Evolutionary conservation across 495 filamentous ascomycete species (phyloP).

Genomic region (Venustampulla echinocandica): DNA sequence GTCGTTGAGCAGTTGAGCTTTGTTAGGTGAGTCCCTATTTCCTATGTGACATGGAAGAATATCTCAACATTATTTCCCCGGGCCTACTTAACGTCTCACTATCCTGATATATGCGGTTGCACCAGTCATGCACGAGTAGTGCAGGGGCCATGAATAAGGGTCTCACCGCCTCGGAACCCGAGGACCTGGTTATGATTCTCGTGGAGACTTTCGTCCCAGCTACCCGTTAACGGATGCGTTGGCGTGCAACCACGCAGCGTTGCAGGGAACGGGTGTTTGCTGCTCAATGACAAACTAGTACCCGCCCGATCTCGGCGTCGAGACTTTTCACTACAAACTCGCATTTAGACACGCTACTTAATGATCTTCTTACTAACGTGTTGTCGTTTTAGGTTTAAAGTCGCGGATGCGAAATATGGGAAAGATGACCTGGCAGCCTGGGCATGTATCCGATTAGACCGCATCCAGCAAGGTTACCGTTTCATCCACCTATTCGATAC

Average conservation of each 20-base stretch:
- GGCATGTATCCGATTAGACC: slow-evolving; percentile 79
- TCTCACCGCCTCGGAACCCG: slow-evolving; percentile 9
- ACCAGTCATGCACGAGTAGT: too few relatives aligned
- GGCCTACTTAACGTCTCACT: too few relatives aligned
- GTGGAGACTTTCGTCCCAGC: background rate
- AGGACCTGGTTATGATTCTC: slow-evolving; percentile 3
- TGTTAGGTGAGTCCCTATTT: slow-evolving; percentile 63
- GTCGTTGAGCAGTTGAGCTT: slow-evolving; percentile 75
- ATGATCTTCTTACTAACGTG: too few relatives aligned
- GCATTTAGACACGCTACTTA: background rate
- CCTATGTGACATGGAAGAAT: too few relatives aligned
- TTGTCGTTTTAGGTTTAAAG: slow-evolving; percentile 67
- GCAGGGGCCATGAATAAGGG: background rate
- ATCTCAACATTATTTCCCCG: too few relatives aligned
- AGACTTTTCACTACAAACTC: too few relatives aligned
- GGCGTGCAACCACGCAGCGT: background rate
- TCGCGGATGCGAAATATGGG: slow-evolving; percentile 68
- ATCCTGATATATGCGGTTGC: too few relatives aligned
- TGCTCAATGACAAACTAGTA: background rate
- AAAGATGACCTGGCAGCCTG: slow-evolving; percentile 73
- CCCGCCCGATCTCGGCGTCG: too few relatives aligned
- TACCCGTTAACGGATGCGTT: background rate
- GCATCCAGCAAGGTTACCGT: slow-evolving; percentile 63
- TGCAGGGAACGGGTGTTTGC: background rate
- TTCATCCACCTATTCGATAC: slow-evolving; percentile 64